Base-by-base conservation (phyloP, 2,329 filamentous ascomycete species). In the Ascochyta lentis region DNA sequence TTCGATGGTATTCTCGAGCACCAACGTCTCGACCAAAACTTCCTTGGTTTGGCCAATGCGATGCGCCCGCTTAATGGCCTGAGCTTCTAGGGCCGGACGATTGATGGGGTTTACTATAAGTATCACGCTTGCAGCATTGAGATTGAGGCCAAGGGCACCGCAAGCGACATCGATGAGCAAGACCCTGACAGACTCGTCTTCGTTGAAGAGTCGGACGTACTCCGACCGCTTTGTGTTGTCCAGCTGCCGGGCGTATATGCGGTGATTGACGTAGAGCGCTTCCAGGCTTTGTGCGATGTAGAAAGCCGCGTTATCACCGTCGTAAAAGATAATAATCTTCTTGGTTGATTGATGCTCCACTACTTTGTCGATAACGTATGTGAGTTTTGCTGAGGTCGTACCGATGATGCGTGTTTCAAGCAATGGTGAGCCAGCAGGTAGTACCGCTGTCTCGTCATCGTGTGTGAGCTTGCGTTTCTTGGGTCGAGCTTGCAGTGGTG, bases 321-420 rank as follows among this genome's bases (percentile, higher is more conserved):
- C 92, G 72, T 96, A 97, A 73, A 98, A 98, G 9, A 97, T 84
- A 48, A 97, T 86, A 3, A 96, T 95, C 74, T 97, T 96, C 67
- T 96, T 92, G 0, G 83, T 77, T 1, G 81, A 75, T 49, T 95
- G 86, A 58, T 93, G 81, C 48, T 83, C 79, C 5, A 87, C 74
- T 12, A 97, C 86, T 29, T 85, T 82, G 49, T 92, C 89, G 16
- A 96, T 78, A 6, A 97, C 79, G 67, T 97, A 96, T 3, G 90
- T 93, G 3, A 97, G 80, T 74, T 98, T 98, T 0, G 90, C 87
- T 0, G 93, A 97, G 0, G 87, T 86, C 0, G 93, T 96, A 4
- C 91, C 92, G n/a, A 90, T 78, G 19, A 96, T 80, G 49, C 77
- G 83, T 0, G 89, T 85, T 31, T 80, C 73, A 9, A 81, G 78